Conservation (phyloP, 805 yeast species). For the Wickerhamiella musiphila region DNA sequence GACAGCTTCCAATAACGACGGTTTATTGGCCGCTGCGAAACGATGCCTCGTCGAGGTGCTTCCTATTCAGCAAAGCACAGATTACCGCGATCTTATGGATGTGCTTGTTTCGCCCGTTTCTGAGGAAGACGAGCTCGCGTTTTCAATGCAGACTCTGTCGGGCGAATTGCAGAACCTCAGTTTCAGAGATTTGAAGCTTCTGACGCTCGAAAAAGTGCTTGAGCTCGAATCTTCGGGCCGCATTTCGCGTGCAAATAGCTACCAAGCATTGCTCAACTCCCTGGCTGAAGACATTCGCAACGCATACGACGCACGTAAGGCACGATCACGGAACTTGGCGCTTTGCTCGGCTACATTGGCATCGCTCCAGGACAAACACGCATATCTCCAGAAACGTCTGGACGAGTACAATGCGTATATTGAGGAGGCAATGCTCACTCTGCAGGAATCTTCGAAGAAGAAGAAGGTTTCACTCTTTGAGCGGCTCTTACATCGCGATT, state of each 20-base stretch:
- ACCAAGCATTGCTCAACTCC: conserved; percentile 64
- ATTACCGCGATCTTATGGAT: conserved; percentile 53
- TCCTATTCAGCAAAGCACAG: conserved; percentile 56
- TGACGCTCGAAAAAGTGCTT: conserved; percentile 55
- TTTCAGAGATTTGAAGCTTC: conserved; percentile 62
- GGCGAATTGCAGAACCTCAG: conserved; percentile 19
- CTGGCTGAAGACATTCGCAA: conserved; percentile 64
- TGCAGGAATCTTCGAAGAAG: conserved; percentile 26
- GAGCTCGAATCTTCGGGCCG: conserved; percentile 55
- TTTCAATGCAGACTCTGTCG: conserved; percentile 6
- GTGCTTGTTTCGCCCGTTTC: conserved; percentile 48
- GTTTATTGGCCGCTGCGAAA: conserved; percentile 60
- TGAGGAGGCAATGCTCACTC: conserved; percentile 31
- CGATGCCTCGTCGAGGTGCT: conserved; percentile 67
- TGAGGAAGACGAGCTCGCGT: conserved; percentile 42
- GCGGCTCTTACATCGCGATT: not conserved
- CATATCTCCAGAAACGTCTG: conserved; percentile 26
- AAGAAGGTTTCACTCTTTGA: conserved; percentile 9
- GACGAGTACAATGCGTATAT: conserved; percentile 30
- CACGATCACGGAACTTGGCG: conserved; percentile 30
- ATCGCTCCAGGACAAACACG: conserved; percentile 30
- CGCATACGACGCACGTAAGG: conserved; percentile 33
- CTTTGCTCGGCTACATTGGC: conserved; percentile 29
- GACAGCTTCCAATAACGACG: conserved; percentile 8
- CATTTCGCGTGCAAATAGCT: conserved; percentile 49